Evolutionary conservation across 768 basidiomycete species (phyloP).

Genomic region (Tricholoma furcatifolium): DNA sequence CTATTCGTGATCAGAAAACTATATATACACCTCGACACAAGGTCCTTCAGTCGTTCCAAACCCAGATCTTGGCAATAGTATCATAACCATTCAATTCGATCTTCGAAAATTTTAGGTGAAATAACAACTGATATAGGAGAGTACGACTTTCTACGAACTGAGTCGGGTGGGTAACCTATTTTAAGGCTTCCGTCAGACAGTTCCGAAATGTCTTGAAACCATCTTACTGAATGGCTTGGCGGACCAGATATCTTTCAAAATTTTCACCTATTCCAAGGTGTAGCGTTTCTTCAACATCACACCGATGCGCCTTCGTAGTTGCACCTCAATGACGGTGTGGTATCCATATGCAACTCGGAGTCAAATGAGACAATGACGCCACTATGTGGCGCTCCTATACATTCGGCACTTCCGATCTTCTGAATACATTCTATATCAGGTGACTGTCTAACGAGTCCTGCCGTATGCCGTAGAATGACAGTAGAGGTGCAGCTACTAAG

Average conservation of each 20-base stretch:
- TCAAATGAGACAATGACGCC: slow-evolving; percentile 9
- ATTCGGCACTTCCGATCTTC: slow-evolving; percentile 1
- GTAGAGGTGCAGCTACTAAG: too few species aligned
- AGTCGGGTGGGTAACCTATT: background rate
- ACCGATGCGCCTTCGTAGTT: background rate
- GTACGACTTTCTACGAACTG: too few species aligned
- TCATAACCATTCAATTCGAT: background rate
- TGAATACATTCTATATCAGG: background rate
- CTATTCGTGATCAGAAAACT: too few species aligned
- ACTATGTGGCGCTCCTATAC: slow-evolving; percentile 15
- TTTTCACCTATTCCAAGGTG: too few species aligned
- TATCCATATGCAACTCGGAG: background rate
- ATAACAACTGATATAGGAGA: too few species aligned
- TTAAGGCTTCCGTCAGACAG: background rate
- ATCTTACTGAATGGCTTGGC: background rate
- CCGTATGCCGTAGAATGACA: too few species aligned
- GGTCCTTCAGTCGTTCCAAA: background rate
- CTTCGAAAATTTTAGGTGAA: too few species aligned
- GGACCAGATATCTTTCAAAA: background rate
- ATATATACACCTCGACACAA: too few species aligned
- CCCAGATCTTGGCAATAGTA: too few species aligned
- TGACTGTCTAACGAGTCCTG: background rate
- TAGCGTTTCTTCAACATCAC: too few species aligned
- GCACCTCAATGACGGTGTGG: background rate
- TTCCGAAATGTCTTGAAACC: background rate